Evolutionary conservation across 345 rosid genomes (phyloP).

Genomic region (Eucalyptus albens): DNA sequence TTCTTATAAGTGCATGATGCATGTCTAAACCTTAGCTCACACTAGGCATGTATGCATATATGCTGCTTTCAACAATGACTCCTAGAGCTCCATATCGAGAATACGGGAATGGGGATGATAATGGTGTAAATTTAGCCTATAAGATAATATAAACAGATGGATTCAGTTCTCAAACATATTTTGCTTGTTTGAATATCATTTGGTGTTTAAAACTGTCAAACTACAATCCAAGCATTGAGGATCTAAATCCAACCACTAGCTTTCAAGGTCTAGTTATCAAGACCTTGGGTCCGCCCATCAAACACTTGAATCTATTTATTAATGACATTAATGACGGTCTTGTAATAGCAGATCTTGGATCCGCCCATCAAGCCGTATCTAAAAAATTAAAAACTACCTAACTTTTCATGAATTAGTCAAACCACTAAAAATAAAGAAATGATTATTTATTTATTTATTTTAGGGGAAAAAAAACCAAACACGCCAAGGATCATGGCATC

Average conservation of each 20-base stretch:
- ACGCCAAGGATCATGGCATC: too few species aligned
- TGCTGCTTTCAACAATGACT: not conserved
- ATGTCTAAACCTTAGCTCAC: not conserved
- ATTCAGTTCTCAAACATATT: not conserved
- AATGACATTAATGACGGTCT: too few species aligned
- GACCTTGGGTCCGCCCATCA: too few species aligned
- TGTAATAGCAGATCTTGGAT: too few species aligned
- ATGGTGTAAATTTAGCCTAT: not conserved
- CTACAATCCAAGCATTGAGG: not conserved
- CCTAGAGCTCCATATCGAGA: not conserved
- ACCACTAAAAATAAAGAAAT: too few species aligned
- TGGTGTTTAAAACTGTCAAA: not conserved
- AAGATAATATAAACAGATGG: not conserved
- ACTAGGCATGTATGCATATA: not conserved
- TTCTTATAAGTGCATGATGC: not conserved
- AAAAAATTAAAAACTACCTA: too few species aligned
- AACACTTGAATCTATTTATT: too few species aligned
- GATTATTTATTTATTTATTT: too few species aligned
- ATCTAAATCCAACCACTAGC: not conserved
- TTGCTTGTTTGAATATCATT: not conserved
- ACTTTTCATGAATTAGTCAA: too few species aligned
- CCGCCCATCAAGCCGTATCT: too few species aligned
- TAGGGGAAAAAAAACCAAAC: too few species aligned
- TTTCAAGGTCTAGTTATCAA: not conserved
- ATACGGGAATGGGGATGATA: not conserved